Conservation (phyloP, 2,329 filamentous ascomycete genomes). For the Proliferodiscus dingleyae region DNA sequence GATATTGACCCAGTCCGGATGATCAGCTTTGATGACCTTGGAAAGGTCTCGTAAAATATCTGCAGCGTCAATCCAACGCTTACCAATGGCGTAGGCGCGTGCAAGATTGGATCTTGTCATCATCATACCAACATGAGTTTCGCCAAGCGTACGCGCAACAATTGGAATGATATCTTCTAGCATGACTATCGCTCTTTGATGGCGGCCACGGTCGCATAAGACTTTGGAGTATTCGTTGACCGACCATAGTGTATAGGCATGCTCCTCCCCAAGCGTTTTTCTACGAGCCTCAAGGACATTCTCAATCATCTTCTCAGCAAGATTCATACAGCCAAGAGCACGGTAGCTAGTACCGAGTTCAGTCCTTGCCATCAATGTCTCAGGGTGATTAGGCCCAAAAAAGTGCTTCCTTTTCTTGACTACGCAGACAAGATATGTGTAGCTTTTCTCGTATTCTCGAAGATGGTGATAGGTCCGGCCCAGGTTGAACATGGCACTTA, state of each 20-base stretch:
- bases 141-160: slow-evolving; percentile 12
- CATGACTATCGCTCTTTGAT: slow-evolving; percentile 18
- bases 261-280: slow-evolving; percentile 29
- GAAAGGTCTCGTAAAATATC: neutral
- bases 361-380: slow-evolving; percentile 25
- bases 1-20: slow-evolving; percentile 15
- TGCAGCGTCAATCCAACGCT: slow-evolving; percentile 2
- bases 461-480: slow-evolving; percentile 24
- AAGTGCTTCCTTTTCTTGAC: slow-evolving; percentile 16
- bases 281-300: slow-evolving; percentile 17
- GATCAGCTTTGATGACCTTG: slow-evolving; percentile 3
- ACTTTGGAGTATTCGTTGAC: slow-evolving; percentile 32
- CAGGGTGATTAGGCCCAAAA: slow-evolving; percentile 23
- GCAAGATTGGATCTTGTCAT: slow-evolving; percentile 22
- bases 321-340: slow-evolving; percentile 6
- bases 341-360: neutral
- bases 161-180: slow-evolving; percentile 20
- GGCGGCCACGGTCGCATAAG: slow-evolving; percentile 26
- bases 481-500: slow-evolving; percentile 30
- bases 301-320: slow-evolving; percentile 16
- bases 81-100: slow-evolving; percentile 10
- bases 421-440: slow-evolving; percentile 13
- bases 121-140: slow-evolving; percentile 18
- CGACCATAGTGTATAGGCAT: slow-evolving; percentile 33
- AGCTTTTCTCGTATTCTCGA: slow-evolving; percentile 17